Evolutionary conservation across 192 early-diverging fungal species (phyloP).

Genomic region (Allomyces macrogynus): DNA sequence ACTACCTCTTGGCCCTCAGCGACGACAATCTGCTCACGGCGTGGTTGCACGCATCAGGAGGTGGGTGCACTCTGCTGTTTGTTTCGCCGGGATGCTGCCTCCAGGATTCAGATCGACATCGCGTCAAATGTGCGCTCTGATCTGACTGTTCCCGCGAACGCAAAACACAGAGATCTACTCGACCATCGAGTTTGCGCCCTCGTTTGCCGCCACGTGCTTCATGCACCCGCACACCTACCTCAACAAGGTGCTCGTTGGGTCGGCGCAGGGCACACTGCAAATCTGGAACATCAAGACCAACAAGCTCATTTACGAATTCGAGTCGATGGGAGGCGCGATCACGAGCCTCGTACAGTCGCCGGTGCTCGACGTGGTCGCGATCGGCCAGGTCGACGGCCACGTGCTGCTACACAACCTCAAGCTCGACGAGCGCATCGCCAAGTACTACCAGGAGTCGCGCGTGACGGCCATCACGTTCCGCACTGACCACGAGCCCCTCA

Average conservation of each 20-base stretch:
- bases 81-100: too few relatives aligned
- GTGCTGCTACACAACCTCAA: constrained; percentile 72
- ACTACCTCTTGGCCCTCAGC: constrained; percentile 50
- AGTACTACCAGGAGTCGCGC: constrained; percentile 60
- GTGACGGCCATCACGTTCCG: constrained; percentile 85
- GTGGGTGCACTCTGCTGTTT: constrained; percentile 16
- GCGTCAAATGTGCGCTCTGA: neutral
- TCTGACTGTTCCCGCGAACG: neutral
- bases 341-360: constrained; percentile 66
- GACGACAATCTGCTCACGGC: constrained; percentile 61
- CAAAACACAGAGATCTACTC: constrained; percentile 37
- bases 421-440: constrained; percentile 51
- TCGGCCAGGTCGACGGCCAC: constrained; percentile 75
- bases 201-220: constrained; percentile 48
- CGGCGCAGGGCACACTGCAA: constrained; percentile 67
- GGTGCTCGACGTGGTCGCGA: constrained; percentile 76
- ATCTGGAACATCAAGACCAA: constrained; percentile 79
- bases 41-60: constrained; percentile 50
- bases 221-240: constrained; percentile 94
- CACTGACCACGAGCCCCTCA: constrained; percentile 58
- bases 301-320: constrained; percentile 60
- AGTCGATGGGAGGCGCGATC: constrained; percentile 51
- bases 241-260: constrained; percentile 83
- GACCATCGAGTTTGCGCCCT: constrained; percentile 47
- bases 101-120: constrained; percentile 1